Evolutionary conservation across 352 stramenopile genomes (phyloP), one percentile per base, ranked within the genome.

Genomic region (Thalassiosira hispida): DNA sequence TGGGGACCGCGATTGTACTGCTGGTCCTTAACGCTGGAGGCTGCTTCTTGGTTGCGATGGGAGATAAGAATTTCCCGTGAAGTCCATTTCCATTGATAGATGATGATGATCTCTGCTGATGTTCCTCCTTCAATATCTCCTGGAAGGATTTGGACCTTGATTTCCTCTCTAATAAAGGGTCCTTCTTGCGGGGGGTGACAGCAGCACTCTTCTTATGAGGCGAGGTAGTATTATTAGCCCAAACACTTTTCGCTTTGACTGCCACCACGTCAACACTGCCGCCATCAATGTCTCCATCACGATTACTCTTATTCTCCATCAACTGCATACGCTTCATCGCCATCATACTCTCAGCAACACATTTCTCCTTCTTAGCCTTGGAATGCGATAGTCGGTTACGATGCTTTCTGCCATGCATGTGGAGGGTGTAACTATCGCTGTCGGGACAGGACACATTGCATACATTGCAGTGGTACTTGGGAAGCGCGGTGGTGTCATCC

Each of bases 331-430:
- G 68, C 66, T 90, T 86, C 63, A 83, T 80, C 56, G 69, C 77
- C 81, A 92, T 89, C 63, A 92, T 90, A 11, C 59, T 71, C 53
- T 82, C 68, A 53, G 86, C 82, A 12, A 87, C 81, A 47, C 60
- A 75, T 46, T 82, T 77, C 63, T 92, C 80, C 55, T 93, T 87
- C 18, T 87, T 67, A 25, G 89, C 80, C 14, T 76, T 78, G 25
- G 56, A 35, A 63, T 93, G 87, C 27, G 53, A 69, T 31, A 90
- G 59, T 47, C 84, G 65, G 81, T 94, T 94, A 29, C 89, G 65
- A 67, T 94, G 89, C 66, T 93, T 94, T 64, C 87, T 81, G 49
- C 89, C 89, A 67, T 80, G 89, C 46, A 90, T 77, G 51, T 94
- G 89, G 16, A 93, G 53, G 18, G 78, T 81, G 67, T 85, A 89